Evolutionary conservation across 768 basidiomycete species (phyloP), one percentile per base, ranked within the genome.

Genomic region (Mycena filopes): DNA sequence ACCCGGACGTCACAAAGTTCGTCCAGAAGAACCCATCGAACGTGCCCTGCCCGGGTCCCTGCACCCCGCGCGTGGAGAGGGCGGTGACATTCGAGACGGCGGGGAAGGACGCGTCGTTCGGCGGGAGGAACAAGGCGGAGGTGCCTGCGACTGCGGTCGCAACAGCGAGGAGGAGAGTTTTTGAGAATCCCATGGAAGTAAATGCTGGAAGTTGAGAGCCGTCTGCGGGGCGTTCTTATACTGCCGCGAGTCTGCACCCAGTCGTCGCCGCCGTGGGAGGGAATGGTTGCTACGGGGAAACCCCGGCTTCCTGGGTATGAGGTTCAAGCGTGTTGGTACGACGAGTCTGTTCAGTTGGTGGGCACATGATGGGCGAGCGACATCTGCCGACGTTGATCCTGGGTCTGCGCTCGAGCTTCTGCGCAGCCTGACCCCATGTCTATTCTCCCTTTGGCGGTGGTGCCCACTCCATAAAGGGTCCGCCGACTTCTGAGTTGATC

Each of bases 11-110:
- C 36, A 63, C 60, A 23, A 57, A 67, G 45, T 42, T 63, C 12
- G 36, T 18, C 66, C 60, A 67, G 61, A 62, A 67, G 31, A 67
- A 57, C 15, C 66, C 66, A 29, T 67, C 31, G 60, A 62, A 67
- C 25, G 60, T 63, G 46, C 66, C 66, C 41, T 50, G 46, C 31
- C 66, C 66, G 28, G 66, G 48, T 9, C 31, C 59, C 28, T 63
- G 60, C 29, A 61, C 65, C 36, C 58, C 65, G 60, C 63, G 63
- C 20, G 63, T 20, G 20, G 63, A 42, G 6, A 64, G 12, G 50
- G 23, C 59, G 29, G 60, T 28, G 10, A 36, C 2, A 36, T 10
- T 36, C 10, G 36, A 2, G 21, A 53, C 56, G 21, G 50, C 28
- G 20, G 29, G 62, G 48, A 51, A 49, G 29, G 46, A 42, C 40